Base-by-base conservation (phyloP, 106 monocot species). In the Dactylorhiza incarnata region DNA sequence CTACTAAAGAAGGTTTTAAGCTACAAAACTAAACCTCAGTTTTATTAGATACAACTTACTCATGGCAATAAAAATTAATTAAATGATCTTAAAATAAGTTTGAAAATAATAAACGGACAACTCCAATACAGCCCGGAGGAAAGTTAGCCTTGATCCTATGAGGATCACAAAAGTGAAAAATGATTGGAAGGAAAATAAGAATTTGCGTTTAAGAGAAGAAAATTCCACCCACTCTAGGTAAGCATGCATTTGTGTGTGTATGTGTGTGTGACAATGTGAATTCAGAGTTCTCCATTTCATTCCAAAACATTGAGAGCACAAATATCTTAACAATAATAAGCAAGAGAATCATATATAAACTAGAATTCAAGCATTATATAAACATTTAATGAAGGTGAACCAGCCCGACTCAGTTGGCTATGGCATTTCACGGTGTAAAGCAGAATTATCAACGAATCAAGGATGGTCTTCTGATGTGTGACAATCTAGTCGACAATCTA, bases 1-100 rank as follows among this genome's bases (percentile, higher is more conserved):
- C n/a, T n/a, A n/a, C n/a, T n/a, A n/a, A n/a, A 63, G 22, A 63
- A 59, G 63, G 63, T 63, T 63, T 63, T 63, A 63, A 63, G 25
- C 24, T 25, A 63, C 25, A 63, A 25, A 63, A 25, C 25, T 6
- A 63, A 63, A 63, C n/a, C 0, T 22, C 9, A 24, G 5, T 7
- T 61, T 19, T 61, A 19, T 19, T 7, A 22, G 23, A 11, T 26
- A 12, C 25, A 0, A 25, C 5, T 2, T 11, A 26, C 25, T 25
- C 7, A 24, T n/a, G 63, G 25, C 7, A 63, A 59, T 22, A 59
- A 59, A 0, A 20, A 3, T 13, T 59, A 20, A n/a, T 59, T 5
- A 7, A 19, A 20, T 59, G 5, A 59, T 59, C 59, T 20, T 20
- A 59, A 20, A 20, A 59, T 16, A 59, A 8, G 0, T 4, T 13